These are phyloP conservation scores for Ogataea methanolica DNA, from an alignment of 805 yeast species.

Conservation along the genomic window DNA sequence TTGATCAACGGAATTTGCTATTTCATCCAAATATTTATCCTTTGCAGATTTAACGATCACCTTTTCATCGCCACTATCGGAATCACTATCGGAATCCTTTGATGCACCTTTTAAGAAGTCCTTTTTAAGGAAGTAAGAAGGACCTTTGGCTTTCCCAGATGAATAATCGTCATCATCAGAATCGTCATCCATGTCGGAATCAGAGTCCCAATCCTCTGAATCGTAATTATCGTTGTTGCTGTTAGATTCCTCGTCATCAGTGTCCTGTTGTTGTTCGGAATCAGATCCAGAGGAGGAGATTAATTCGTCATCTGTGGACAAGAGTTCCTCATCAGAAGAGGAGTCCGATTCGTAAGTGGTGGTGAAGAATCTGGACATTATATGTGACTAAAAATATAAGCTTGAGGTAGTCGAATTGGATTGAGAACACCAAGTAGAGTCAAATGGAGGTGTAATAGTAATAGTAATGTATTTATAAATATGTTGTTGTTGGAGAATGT, in stretches of 20 bases:
- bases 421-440: too few species aligned
- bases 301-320: conserved; percentile 57
- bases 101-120: conserved; percentile 39
- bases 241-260: conserved; percentile 32
- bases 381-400: neutral
- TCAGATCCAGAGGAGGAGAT: conserved; percentile 32
- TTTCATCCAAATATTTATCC: conserved; percentile 87
- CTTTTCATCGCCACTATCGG: conserved; percentile 53
- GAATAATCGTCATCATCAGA: conserved; percentile 36
- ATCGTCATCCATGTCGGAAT: conserved; percentile 37
- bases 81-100: conserved; percentile 34
- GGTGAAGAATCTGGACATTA: conserved; percentile 90
- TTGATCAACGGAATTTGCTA: conserved; percentile 59
- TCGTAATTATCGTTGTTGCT: conserved; percentile 39
- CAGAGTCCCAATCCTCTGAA: conserved; percentile 39
- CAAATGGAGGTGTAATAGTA: too few species aligned
- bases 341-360: conserved; percentile 48
- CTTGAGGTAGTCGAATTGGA: too few species aligned
- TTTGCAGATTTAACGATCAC: conserved; percentile 89
- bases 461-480: too few species aligned
- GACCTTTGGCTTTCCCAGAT: conserved; percentile 37
- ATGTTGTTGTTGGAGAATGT: too few species aligned
- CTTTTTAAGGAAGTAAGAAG: conserved; percentile 52
- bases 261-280: conserved; percentile 20
- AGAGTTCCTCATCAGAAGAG: conserved; percentile 48